Evolutionary conservation across 1,284 basidiomycete species (phyloP).

Genomic region (Ustilago sp.): DNA sequence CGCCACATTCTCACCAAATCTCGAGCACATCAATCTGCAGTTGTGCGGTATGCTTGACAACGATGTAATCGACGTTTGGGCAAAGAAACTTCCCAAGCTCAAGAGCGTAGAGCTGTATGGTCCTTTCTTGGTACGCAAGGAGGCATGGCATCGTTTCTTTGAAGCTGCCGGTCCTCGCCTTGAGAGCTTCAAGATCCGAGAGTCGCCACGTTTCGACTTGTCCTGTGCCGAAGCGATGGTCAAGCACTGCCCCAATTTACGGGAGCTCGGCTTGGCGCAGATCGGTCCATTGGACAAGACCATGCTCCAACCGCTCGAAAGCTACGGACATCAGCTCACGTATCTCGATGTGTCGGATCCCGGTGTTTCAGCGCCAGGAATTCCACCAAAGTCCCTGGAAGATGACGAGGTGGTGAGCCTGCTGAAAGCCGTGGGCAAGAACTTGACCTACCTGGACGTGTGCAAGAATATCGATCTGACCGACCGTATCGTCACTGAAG

Average conservation of each 20-base stretch:
- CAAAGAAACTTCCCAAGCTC: constrained; percentile 77
- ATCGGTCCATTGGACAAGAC: constrained; percentile 74
- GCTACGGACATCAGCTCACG: constrained; percentile 72
- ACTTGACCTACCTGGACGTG: constrained; percentile 75
- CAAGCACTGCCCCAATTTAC: constrained; percentile 75
- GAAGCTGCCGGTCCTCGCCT: constrained; percentile 75
- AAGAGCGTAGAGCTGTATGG: constrained; percentile 83
- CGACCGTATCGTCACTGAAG: constrained; percentile 75
- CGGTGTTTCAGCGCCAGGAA: constrained; percentile 67
- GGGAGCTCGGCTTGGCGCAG: constrained; percentile 81
- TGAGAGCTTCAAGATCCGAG: constrained; percentile 79
- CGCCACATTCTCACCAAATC: constrained; percentile 57
- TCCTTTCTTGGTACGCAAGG: constrained; percentile 84
- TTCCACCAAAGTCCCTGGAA: constrained; percentile 71
- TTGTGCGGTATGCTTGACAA: constrained; percentile 88
- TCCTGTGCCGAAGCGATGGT: constrained; percentile 78
- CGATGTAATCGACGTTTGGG: constrained; percentile 77
- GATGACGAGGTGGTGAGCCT: constrained; percentile 76
- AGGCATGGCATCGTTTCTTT: constrained; percentile 84
- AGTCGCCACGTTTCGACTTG: constrained; percentile 85
- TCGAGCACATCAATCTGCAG: constrained; percentile 76
- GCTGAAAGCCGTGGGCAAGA: constrained; percentile 73
- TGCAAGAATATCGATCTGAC: constrained; percentile 76
- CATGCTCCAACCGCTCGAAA: constrained; percentile 55
- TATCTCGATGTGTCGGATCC: constrained; percentile 77